phyloP scores from a whole-genome alignment of 371 early-diverging fungal species.

The Mucor saturninus region DNA sequence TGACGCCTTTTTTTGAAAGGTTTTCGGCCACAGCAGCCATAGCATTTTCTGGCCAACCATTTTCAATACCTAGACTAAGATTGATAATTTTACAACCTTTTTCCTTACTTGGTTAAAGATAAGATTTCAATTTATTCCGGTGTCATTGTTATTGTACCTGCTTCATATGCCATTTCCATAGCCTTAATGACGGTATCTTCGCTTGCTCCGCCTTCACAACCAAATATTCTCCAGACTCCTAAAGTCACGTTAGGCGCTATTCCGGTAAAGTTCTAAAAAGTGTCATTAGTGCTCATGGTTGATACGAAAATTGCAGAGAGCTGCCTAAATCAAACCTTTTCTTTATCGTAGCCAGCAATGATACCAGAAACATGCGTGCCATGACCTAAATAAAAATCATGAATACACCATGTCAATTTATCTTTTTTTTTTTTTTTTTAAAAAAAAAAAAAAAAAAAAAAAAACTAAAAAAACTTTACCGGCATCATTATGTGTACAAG shows the following conservation, averaged over 20 bases:
- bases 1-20: slow-evolving; percentile 18
- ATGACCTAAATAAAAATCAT: slow-evolving; percentile 39
- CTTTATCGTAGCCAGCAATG: slow-evolving; percentile 60
- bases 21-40: slow-evolving; percentile 47
- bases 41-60: slow-evolving; percentile 42
- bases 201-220: slow-evolving; percentile 59
- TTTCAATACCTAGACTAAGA: slow-evolving; percentile 67
- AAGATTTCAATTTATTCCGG: no score
- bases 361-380: slow-evolving; percentile 76
- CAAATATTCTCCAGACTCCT: slow-evolving; percentile 64
- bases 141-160: slow-evolving; percentile 5
- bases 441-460: not conserved
- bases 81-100: slow-evolving; percentile 61
- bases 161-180: slow-evolving; percentile 62
- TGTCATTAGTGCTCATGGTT: slow-evolving; percentile 1
- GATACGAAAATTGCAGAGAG: no score
- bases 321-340: slow-evolving; percentile 32
- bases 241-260: slow-evolving; percentile 65
- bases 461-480: slow-evolving; percentile 18
- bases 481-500: slow-evolving; percentile 25
- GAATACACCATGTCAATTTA: not conserved
- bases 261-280: slow-evolving; percentile 60
- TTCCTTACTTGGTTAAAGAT: no score
- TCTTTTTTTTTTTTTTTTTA: not conserved
- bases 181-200: slow-evolving; percentile 68